phyloP scores from a whole-genome alignment of 116 monocot genomes.

The Posidonia oceanica region DNA sequence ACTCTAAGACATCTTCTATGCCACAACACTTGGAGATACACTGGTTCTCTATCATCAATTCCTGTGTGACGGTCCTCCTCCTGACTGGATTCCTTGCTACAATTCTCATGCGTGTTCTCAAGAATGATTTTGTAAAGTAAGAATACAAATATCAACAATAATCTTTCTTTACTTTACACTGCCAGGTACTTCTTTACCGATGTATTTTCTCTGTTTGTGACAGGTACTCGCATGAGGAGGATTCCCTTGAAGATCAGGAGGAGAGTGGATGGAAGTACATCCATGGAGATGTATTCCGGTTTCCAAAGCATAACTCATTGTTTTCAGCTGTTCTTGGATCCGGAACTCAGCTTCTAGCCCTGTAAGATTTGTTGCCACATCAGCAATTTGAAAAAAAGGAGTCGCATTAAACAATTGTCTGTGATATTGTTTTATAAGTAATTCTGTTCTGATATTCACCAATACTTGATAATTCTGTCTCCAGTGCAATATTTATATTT shows the following conservation, averaged over 20 bases:
- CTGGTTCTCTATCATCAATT: conserved; percentile 69
- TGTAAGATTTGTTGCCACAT: conserved; percentile 29
- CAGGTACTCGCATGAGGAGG: conserved; percentile 63
- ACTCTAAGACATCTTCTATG: conserved; percentile 52
- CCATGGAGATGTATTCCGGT: conserved; percentile 73
- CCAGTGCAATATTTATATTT: conserved; percentile 57
- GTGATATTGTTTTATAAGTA: neutral
- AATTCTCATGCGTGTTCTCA: conserved; percentile 71
- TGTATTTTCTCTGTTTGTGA: too few species aligned
- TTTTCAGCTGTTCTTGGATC: conserved; percentile 69
- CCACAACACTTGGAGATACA: conserved; percentile 68
- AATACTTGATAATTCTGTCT: conserved; percentile 12
- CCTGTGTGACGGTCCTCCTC: conserved; percentile 72
- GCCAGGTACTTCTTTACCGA: too few species aligned
- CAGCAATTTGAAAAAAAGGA: neutral
- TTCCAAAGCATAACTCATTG: conserved; percentile 55
- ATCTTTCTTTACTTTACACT: too few species aligned
- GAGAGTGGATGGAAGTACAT: conserved; percentile 81
- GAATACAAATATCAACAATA: neutral
- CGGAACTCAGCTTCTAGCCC: conserved; percentile 60
- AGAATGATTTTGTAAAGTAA: conserved; percentile 75
- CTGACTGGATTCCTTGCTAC: conserved; percentile 69
- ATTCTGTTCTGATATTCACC: conserved; percentile 6
- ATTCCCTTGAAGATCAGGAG: conserved; percentile 62
- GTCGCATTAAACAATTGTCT: neutral